phyloP scores from a whole-genome alignment of 1,284 basidiomycete species.

The Trichosporon coremiiforme region DNA sequence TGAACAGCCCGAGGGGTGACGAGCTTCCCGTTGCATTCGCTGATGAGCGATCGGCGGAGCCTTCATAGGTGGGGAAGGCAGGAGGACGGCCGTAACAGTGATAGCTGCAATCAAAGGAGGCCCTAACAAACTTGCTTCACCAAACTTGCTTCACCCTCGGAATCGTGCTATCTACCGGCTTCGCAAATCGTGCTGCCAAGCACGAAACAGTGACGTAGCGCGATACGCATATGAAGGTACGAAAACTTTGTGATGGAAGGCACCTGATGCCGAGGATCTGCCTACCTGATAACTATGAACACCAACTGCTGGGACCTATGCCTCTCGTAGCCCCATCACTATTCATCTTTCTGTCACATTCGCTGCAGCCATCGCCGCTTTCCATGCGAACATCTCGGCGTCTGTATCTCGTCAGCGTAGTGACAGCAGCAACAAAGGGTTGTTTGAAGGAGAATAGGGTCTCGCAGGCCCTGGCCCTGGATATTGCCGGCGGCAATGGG shows the following conservation, averaged over 20 bases:
- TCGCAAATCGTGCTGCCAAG: background rate
- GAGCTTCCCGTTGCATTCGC: background rate
- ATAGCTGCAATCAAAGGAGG: too few relatives aligned
- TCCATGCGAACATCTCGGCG: background rate
- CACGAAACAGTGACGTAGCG: background rate
- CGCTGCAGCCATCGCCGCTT: too few relatives aligned
- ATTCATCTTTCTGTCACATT: too few relatives aligned
- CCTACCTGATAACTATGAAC: background rate
- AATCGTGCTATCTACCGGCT: background rate
- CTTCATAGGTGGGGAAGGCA: background rate
- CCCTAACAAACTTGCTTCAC: too few relatives aligned
- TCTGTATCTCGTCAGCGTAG: background rate
- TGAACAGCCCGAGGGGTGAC: background rate
- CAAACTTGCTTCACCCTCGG: background rate
- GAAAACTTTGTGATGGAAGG: background rate
- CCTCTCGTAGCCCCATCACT: too few relatives aligned
- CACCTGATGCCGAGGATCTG: background rate
- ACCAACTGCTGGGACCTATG: background rate
- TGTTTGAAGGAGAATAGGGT: background rate
- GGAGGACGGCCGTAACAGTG: background rate
- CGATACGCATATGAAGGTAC: slow-evolving; percentile 2
- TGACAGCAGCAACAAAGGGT: background rate
- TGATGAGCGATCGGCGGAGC: background rate
- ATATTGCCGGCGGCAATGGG: background rate
- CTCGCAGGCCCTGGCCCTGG: background rate